Base-by-base conservation (phyloP, 1,139 yeast genomes). In the Blastobotrys buckinghamii region DNA sequence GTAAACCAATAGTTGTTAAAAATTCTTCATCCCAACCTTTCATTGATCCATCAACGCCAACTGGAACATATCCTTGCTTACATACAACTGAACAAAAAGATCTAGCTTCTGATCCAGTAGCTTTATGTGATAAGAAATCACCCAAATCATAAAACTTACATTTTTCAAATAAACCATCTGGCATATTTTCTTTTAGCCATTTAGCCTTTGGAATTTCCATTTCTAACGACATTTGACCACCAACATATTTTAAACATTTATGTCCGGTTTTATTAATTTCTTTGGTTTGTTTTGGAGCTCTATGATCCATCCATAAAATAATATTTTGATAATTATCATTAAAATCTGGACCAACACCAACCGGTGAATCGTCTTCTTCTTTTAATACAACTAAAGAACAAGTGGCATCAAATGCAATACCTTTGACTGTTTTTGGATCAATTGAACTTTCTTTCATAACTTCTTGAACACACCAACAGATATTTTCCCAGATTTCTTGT, bases 121-220 rank as follows among this genome's bases (percentile, higher is more conserved):
- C 96, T 64, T 79, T 83, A 69, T 84, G 95, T 22, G 97, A 90
- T 61, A 92, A 74, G 66, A 72, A 92, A 68, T 92, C 98, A 3
- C 96, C 86, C 59, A 92, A 76, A 65, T 92, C 98, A 65, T 88
- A 90, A 66, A 92, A 92, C 69, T 87, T 85, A 65, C 89, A 81
- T 53, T 77, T 72, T 7, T 72, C 68, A 62, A 90, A 82, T 35
- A 60, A 55, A n/a, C 66, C 77, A 22, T 79, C 81, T 1, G 95
- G 88, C 72, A 89, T 73, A 66, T 92, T 76, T 66, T 86, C 85
- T 67, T 92, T 90, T 63, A 92, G 76, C 98, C 98, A 92, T 69
- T 87, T 85, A 70, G 89, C 90, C 69, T 92, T 92, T 54, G 98
- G 98, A 58, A 92, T 76, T 65, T 92, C 97, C 97, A 90, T 90